Conservation (phyloP, 352 stramenopile species). For the Ophiocytium majus region DNA sequence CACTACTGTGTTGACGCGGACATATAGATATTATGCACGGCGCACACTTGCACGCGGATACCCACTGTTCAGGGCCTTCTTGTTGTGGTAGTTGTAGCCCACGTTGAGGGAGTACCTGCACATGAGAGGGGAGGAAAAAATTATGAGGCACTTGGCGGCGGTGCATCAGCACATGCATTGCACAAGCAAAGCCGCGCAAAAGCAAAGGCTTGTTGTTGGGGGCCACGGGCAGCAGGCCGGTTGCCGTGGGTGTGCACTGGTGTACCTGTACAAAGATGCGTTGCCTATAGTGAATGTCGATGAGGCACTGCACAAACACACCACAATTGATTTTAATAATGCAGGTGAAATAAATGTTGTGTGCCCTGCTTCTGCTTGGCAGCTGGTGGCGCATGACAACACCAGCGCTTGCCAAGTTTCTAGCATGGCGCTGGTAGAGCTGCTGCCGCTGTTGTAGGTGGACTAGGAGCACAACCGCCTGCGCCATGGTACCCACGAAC, state of each 20-base stretch:
- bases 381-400: neutral
- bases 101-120: conserved; percentile 52
- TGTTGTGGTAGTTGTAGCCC: conserved; percentile 56
- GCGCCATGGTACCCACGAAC: neutral
- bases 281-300: neutral
- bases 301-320: neutral
- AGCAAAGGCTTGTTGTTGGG: neutral
- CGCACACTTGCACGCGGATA: no score
- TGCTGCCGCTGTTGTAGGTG: neutral
- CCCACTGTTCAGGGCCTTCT: conserved; percentile 28
- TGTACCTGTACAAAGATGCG: neutral
- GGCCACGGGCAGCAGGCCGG: neutral
- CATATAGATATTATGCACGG: no score
- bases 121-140: neutral
- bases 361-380: neutral
- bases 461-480: neutral
- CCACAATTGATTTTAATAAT: neutral
- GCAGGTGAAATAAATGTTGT: neutral
- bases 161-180: neutral
- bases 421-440: neutral
- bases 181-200: neutral
- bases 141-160: neutral
- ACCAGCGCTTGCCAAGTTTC: neutral
- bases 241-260: neutral
- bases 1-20: no score